Base-by-base conservation (phyloP, 2,329 filamentous ascomycete species). In the Tolypocladium album region DNA sequence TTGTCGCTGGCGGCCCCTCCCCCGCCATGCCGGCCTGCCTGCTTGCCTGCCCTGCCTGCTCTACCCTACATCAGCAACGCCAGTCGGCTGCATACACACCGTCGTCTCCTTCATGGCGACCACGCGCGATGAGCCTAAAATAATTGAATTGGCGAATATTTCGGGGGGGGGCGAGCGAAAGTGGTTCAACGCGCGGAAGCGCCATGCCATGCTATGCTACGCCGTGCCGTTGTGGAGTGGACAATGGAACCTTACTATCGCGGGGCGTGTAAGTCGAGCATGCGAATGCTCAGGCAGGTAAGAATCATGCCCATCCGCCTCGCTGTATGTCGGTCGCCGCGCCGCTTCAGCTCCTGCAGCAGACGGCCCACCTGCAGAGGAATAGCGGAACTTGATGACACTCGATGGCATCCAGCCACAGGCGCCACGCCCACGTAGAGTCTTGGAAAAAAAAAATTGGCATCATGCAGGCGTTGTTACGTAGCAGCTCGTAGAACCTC, bases 1-100 rank as follows among this genome's bases (percentile, higher is more conserved):
- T 61, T 52, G 58, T 56, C 55, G 24, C 57, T 58, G 60, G n/a
- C n/a, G n/a, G n/a, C 60, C 61, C 60, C 61, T 62, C 61, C 61
- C 61, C 61, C 61, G 61, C 61, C 36, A 59, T 61, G 47, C 45
- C 17, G 43, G 43, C 22, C 22, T 12, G 43, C 8, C 7, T n/a
- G n/a, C 43, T 22, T 47, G 9, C 11, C 43, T 50, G 45, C 24
- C 24, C 45, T 31, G 8, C 50, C 27, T 11, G 17, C 9, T 27
- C 50, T 53, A 34, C 27, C 47, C 50, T 52, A n/a, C 47, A 52
- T 52, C 27, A 20, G 17, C 27, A 31, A 36, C 27, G 11, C 20
- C 27, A 6, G 17, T n/a, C 31, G 50, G 47, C 47, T 50, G 24
- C 20, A 31, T 34, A 6, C 20, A 31, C 50, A 31, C 7, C 17